These are phyloP conservation scores for Penicillium concentricum DNA, from an alignment of 2,329 filamentous ascomycete genomes.

Conservation along the genomic window DNA sequence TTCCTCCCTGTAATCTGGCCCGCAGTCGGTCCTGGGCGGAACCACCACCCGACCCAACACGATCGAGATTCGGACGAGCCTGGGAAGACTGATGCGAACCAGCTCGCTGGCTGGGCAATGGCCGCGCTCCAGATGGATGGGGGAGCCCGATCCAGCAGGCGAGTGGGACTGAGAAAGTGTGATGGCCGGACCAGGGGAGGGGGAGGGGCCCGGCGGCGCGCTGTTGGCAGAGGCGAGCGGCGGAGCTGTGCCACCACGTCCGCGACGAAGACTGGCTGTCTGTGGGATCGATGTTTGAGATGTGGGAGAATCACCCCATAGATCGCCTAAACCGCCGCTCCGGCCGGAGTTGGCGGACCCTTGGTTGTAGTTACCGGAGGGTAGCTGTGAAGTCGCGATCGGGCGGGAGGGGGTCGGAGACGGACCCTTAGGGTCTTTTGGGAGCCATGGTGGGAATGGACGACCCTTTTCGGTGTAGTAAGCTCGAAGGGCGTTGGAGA, in stretches of 20 bases:
- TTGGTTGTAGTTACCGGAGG: slow-evolving; percentile 30
- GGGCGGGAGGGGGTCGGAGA: slow-evolving; percentile 49
- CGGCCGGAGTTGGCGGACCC: slow-evolving; percentile 31
- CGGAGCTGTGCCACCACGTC: slow-evolving; percentile 28
- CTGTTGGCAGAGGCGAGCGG: slow-evolving; percentile 23
- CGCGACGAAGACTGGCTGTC: slow-evolving; percentile 41
- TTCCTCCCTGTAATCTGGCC: slow-evolving; percentile 68
- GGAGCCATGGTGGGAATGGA: slow-evolving; percentile 80
- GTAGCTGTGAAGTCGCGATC: slow-evolving; percentile 56
- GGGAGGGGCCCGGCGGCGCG: slow-evolving; percentile 22
- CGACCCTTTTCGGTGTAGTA: slow-evolving; percentile 91
- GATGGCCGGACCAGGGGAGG: slow-evolving; percentile 17
- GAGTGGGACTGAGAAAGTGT: slow-evolving; percentile 25
- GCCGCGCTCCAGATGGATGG: slow-evolving; percentile 48
- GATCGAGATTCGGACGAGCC: slow-evolving; percentile 33
- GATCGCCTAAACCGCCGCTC: slow-evolving; percentile 53
- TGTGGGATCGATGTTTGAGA: slow-evolving; percentile 32
- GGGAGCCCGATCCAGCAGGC: slow-evolving; percentile 23
- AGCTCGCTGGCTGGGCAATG: slow-evolving; percentile 69
- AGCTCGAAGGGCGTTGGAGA: slow-evolving; percentile 85
- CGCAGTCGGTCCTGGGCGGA: slow-evolving; percentile 77
- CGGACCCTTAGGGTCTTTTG: slow-evolving; percentile 78
- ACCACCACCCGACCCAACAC: slow-evolving; percentile 24
- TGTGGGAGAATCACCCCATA: slow-evolving; percentile 53
- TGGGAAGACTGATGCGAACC: slow-evolving; percentile 68